Evolutionary conservation across 148 eudicot species (phyloP).

Genomic region (Dysphania ambrosioides): DNA sequence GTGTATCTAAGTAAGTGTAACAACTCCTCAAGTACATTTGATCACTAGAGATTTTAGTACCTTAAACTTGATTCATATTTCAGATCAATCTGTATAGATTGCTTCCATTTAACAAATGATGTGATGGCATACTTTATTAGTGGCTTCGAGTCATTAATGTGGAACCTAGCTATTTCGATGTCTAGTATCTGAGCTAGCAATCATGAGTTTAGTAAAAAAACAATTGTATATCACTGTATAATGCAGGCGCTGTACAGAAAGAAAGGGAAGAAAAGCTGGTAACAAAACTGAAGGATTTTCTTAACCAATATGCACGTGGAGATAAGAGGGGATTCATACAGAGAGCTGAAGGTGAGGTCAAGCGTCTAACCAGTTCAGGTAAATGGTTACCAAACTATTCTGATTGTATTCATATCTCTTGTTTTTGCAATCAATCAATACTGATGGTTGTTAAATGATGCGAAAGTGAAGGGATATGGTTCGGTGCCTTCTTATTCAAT

Average conservation of each 20-base stretch:
- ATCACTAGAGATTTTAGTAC: too few relatives aligned
- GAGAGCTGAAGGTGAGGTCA: slow-evolving; percentile 68
- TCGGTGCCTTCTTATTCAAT: too few relatives aligned
- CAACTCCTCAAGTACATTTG: neutral
- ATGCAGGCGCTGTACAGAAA: slow-evolving; percentile 70
- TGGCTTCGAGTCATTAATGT: neutral
- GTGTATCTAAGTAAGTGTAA: slow-evolving; percentile 62
- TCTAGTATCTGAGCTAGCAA: neutral
- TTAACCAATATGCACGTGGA: slow-evolving; percentile 71
- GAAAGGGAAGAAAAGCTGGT: slow-evolving; percentile 91
- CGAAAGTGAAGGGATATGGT: too few relatives aligned
- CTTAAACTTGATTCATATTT: neutral
- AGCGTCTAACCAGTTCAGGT: slow-evolving; percentile 79
- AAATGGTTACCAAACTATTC: neutral
- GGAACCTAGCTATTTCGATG: neutral
- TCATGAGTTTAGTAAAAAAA: neutral
- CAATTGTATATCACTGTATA: slow-evolving; percentile 6
- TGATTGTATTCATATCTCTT: neutral
- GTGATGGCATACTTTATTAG: neutral
- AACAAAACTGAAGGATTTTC: slow-evolving; percentile 50
- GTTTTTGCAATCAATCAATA: neutral
- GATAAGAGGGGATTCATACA: slow-evolving; percentile 65
- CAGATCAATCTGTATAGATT: neutral
- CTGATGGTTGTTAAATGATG: too few relatives aligned
- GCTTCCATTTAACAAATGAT: neutral